phyloP scores from a whole-genome alignment of 2,329 filamentous ascomycete species.

The Alternaria incomplexa region DNA sequence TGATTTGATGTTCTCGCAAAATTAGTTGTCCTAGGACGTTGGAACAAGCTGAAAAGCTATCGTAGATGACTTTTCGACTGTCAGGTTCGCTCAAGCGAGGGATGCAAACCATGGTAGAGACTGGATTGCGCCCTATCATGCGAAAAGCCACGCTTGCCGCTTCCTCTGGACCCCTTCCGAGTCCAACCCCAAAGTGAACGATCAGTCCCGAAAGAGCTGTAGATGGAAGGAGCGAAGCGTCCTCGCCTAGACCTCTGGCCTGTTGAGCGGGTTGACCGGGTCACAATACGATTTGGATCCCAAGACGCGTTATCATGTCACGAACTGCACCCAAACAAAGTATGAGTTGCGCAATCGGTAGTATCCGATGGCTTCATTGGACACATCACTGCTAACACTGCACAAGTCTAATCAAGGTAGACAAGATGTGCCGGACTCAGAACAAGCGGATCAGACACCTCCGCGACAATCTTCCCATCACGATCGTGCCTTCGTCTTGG shows the following conservation, averaged over 20 bases:
- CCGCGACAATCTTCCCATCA: background rate
- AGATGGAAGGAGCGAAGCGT: background rate
- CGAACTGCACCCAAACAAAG: background rate
- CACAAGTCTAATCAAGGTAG: background rate
- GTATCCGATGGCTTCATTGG: background rate
- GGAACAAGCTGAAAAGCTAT: no score
- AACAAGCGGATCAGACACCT: background rate
- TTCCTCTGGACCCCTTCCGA: background rate
- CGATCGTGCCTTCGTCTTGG: background rate
- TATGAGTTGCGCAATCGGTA: background rate
- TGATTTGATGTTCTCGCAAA: background rate
- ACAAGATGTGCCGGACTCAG: background rate
- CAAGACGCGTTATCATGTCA: background rate
- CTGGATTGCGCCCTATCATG: background rate
- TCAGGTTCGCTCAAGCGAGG: background rate
- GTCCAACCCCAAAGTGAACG: background rate
- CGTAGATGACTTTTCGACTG: background rate
- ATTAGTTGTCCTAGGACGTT: background rate
- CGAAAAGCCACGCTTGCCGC: background rate
- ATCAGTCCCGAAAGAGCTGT: background rate
- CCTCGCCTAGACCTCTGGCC: background rate
- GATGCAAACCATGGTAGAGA: constrained; percentile 4
- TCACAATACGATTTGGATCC: background rate
- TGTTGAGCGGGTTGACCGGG: background rate
- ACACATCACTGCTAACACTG: background rate